Percentiles rank a stretch among this genome's conserved stretches.
These are phyloP conservation scores for Pseudogymnoascus sp. DNA, from an alignment of 2,329 filamentous ascomycete genomes.

Conservation along the genomic window DNA sequence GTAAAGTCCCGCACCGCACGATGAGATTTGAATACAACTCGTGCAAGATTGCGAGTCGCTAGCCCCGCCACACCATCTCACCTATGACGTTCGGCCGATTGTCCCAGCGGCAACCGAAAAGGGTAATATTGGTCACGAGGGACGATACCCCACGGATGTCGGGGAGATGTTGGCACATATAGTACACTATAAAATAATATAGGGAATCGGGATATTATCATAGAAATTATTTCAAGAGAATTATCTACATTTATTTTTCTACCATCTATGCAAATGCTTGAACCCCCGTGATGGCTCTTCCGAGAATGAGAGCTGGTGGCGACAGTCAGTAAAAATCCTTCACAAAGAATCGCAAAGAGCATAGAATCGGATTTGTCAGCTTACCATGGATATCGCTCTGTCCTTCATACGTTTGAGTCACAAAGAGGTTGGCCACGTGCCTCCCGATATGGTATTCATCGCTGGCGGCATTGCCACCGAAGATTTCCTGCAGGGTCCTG, in stretches of 20 bases:
- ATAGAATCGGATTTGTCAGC: not conserved
- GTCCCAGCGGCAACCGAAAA: not conserved
- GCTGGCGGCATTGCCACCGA: slow-evolving; percentile 95
- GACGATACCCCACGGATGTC: not conserved
- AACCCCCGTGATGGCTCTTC: slow-evolving; percentile 62
- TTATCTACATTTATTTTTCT: not conserved
- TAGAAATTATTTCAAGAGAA: not conserved
- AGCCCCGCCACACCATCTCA: slow-evolving; percentile 5
- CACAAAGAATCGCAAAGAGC: not conserved
- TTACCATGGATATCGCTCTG: slow-evolving; percentile 95
- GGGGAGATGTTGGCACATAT: not conserved
- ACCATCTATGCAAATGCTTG: slow-evolving; percentile 64
- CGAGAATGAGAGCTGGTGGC: slow-evolving; percentile 56
- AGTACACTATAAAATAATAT: too few relatives aligned
- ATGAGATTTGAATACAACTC: not conserved
- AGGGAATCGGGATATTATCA: not conserved
- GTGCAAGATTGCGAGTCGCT: slow-evolving; percentile 8
- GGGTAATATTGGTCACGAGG: slow-evolving; percentile 7
- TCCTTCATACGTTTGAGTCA: slow-evolving; percentile 96
- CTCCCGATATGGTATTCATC: slow-evolving; percentile 94
- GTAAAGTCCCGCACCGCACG: not conserved
- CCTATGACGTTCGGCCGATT: not conserved
- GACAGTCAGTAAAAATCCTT: slow-evolving; percentile 24
- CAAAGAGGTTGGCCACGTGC: slow-evolving; percentile 92
- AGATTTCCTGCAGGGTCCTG: slow-evolving; percentile 81